Conservation (phyloP, 1,284 basidiomycete species). For the Rugiboletus extremiorientalis region DNA sequence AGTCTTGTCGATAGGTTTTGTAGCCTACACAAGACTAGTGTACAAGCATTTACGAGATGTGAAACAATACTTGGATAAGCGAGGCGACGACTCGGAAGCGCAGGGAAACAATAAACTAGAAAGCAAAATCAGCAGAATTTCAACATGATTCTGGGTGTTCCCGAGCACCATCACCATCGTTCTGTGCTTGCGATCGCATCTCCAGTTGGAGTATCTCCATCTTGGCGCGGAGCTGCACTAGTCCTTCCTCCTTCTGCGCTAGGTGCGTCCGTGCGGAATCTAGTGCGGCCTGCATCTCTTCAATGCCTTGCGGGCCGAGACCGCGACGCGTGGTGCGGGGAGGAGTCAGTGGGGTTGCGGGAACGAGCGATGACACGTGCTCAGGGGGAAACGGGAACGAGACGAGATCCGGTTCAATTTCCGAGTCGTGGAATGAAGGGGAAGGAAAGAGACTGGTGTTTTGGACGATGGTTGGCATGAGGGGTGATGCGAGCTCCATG, state of each 20-base stretch:
- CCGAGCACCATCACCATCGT: neutral
- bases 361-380: slow-evolving; percentile 15
- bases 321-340: neutral
- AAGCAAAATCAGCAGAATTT: neutral
- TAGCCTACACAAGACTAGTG: too few relatives aligned
- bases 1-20: too few relatives aligned
- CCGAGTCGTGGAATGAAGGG: neutral
- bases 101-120: neutral
- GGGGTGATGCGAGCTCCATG: slow-evolving; percentile 60
- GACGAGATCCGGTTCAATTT: slow-evolving; percentile 17
- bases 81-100: too few relatives aligned
- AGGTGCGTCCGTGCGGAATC: slow-evolving; percentile 19
- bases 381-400: slow-evolving; percentile 28
- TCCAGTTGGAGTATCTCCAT: slow-evolving; percentile 18
- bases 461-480: slow-evolving; percentile 39
- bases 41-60: too few relatives aligned
- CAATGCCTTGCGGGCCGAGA: slow-evolving; percentile 13
- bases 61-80: too few relatives aligned
- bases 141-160: neutral
- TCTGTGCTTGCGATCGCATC: neutral
- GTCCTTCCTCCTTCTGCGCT: slow-evolving; percentile 22
- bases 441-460: neutral
- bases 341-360: neutral
- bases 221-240: slow-evolving; percentile 19
- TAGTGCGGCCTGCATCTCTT: slow-evolving; percentile 20